Base-by-base conservation (phyloP, 371 early-diverging fungal genomes). In the Zopfochytrium polystomum region DNA sequence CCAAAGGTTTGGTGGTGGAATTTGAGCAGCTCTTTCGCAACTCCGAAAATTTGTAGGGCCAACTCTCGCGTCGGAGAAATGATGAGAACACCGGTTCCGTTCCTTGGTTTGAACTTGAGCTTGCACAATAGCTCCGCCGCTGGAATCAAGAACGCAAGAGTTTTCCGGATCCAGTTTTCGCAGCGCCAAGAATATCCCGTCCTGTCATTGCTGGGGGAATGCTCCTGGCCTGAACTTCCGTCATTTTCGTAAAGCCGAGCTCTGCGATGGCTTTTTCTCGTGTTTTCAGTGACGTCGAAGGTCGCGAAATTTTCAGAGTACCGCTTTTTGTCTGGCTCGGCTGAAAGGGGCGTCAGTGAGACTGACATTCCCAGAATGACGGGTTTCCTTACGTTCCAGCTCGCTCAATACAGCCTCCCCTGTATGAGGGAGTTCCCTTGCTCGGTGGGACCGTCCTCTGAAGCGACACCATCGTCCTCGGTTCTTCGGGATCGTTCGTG, bases 11-110 rank as follows among this genome's bases (percentile, higher is more conserved):
- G 93, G 60, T 85, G 82, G 71, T 94, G 96, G 76, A 87, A 86
- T 73, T 90, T 87, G 62, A 93, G 73, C 43, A 98, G 82, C 43
- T 94, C 95, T 62, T 93, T 91, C 26, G 96, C 93, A 34, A 98
- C 98, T 23, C 96, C 94, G 76, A 92, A 94, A 65, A 98, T 99
- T 77, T 99, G 99, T 58, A 98, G 80, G 32, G 99, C 98, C 55
- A 99, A 84, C 80, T 99, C 99, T 71, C 99, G 88, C 38, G 99
- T 99, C 22, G 99, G 99, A 9, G 97, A 89, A 55, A 99, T 95
- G 60, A 99, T 85, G 51, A 98, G 75, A 23, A 92, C 89, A 55
- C 97, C 97, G 0, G 97, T 96, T 56, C 78, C 99, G 67, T 96
- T 96, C 71, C 96, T 86, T 27, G 97, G 92, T 82, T 96, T 96